Percentiles rank a stretch among this genome's conserved stretches.
Evolutionary conservation across 2,329 filamentous ascomycete species (phyloP).

Genomic region (Verticillium nubilum): DNA sequence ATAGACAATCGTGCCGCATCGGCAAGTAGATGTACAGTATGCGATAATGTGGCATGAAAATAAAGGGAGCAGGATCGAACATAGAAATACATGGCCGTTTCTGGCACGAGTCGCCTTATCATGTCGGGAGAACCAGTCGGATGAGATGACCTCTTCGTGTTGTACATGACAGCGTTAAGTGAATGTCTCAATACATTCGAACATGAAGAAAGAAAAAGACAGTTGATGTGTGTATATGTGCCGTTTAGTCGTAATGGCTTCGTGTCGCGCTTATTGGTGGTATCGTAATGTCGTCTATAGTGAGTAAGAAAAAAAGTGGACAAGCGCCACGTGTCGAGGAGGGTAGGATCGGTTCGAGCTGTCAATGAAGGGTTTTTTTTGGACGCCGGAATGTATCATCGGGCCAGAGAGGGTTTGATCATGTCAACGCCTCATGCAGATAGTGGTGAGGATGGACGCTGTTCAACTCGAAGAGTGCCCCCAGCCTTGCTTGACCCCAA

Average conservation of each 20-base stretch:
- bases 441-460: not conserved
- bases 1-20: not conserved
- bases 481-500: constrained; percentile 48
- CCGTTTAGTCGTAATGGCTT: not conserved
- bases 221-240: not conserved
- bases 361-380: no score
- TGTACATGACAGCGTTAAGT: not conserved
- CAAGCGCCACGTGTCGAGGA: no score
- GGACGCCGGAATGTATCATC: no score
- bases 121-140: not conserved
- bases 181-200: not conserved
- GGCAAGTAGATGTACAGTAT: not conserved
- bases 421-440: no score
- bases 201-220: not conserved
- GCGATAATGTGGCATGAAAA: not conserved
- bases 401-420: no score
- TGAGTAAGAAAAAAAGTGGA: not conserved
- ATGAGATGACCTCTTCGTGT: not conserved
- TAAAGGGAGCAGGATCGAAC: not conserved
- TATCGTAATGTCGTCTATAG: not conserved
- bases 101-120: not conserved
- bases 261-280: not conserved
- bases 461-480: constrained; percentile 9
- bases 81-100: not conserved
- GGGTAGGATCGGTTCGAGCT: no score